Evolutionary conservation across 164 flowering plant species (phyloP), one percentile per base, ranked within the genome.

Genomic region (Houttuynia cordata): DNA sequence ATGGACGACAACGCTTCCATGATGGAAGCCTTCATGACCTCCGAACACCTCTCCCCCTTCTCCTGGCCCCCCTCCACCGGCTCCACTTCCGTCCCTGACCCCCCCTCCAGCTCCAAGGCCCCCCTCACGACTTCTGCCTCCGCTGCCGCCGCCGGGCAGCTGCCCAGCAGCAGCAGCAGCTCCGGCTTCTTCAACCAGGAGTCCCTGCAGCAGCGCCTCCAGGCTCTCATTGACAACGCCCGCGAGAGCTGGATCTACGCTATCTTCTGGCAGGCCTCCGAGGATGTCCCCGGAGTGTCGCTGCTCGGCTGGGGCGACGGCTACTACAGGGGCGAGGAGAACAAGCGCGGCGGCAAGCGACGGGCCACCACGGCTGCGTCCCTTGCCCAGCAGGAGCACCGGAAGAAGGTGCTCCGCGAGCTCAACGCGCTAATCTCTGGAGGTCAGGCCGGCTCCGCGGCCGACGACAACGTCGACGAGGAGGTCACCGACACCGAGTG

Each of bases 401-500:
- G 98, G 34, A 87, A 79, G 53, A 80, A 73, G 64, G 87, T 92
- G 8, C 79, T 92, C 40, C 78, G 93, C 0, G 93, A 92, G 57
- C 80, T 92, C 15, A 87, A 89, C 52, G 80, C 93, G 3, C 56
- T 89, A 67, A 86, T 89, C 18, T 78, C 95, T 8, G 88, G 91
- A 18, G 49, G 17, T 14, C 37, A 30, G 37, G 49, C 17, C 49
- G 13, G 49, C 49, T 42, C 71, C 3, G 47, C 75, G 3, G 42
- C 61, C 1, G 10, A 75, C 1, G 82, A 81, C 53, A 92, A 79
- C 12, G 77, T 80, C 1, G 96, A 85, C 24, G 96, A 87, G 56
- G 96, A 89, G 56, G 96, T 89, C 10, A 92, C 98, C 12, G 98
- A 92, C 41, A 83, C 95, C 13, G 96, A 92, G 68, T 92, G 98